Evolutionary conservation across 2,329 filamentous ascomycete genomes (phyloP).

Genomic region (Paracoccidioides brasiliensis): DNA sequence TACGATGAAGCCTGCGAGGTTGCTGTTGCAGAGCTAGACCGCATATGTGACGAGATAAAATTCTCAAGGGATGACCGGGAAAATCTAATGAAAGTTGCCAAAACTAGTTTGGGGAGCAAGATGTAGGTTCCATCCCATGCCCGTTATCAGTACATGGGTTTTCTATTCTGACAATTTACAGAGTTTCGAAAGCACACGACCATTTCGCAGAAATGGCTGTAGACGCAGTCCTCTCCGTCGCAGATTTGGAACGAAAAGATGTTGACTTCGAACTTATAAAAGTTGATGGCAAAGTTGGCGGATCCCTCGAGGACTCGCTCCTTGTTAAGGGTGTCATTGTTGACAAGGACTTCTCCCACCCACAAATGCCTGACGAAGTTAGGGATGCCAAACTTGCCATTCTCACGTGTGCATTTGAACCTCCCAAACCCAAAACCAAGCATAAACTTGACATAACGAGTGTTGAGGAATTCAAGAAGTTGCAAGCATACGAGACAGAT

Average conservation of each 20-base stretch:
- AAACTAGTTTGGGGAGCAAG: slow-evolving; percentile 93
- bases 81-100: slow-evolving; percentile 88
- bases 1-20: slow-evolving; percentile 98
- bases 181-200: slow-evolving; percentile 92
- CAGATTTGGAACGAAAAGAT: slow-evolving; percentile 88
- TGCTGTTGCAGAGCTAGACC: slow-evolving; percentile 81
- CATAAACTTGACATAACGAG: slow-evolving; percentile 96
- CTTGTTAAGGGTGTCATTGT: slow-evolving; percentile 96
- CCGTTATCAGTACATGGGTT: background rate
- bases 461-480: slow-evolving; percentile 95
- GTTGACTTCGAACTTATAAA: slow-evolving; percentile 99
- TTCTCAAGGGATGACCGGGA: slow-evolving; percentile 68
- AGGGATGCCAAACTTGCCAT: slow-evolving; percentile 94
- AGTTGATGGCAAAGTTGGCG: slow-evolving; percentile 96
- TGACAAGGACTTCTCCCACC: slow-evolving; percentile 99
- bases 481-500: slow-evolving; percentile 87
- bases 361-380: slow-evolving; percentile 96
- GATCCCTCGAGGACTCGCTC: slow-evolving; percentile 80
- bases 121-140: slow-evolving; percentile 40
- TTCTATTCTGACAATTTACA: slow-evolving; percentile 12
- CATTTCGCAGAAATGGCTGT: slow-evolving; percentile 97
- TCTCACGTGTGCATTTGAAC: slow-evolving; percentile 94
- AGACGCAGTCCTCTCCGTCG: slow-evolving; percentile 90
- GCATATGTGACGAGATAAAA: slow-evolving; percentile 79
- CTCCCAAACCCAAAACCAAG: slow-evolving; percentile 98